A percentile compares a stretch with the other conserved stretches of the same genome.
These are phyloP conservation scores for Diaporthe humulicola DNA, from an alignment of 2,329 filamentous ascomycete genomes.

Conservation along the genomic window DNA sequence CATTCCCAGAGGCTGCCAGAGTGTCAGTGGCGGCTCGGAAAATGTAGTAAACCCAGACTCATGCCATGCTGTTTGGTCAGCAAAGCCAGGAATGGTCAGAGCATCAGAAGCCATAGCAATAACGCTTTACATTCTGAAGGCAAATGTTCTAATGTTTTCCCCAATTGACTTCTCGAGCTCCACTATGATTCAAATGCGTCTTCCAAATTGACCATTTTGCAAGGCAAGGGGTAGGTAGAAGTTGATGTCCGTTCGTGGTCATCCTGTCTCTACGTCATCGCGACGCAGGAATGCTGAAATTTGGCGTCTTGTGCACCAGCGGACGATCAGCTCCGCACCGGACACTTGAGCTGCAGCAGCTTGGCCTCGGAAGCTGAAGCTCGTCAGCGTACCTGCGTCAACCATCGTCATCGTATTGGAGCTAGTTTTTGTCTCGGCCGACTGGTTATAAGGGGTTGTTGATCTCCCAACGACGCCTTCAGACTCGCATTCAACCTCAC, in stretches of 20 bases:
- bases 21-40: too few relatives aligned
- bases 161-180: not conserved
- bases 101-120: too few relatives aligned
- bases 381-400: constrained; percentile 2
- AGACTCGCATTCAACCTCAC: not conserved
- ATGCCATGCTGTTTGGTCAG: too few relatives aligned
- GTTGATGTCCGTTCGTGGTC: not conserved
- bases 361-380: constrained; percentile 1
- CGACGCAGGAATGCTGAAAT: constrained; percentile 14
- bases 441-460: not conserved
- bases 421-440: not conserved
- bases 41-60: too few relatives aligned
- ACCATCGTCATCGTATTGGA: constrained; percentile 6
- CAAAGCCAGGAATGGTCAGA: too few relatives aligned
- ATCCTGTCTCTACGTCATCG: constrained; percentile 16
- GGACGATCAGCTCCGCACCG: not conserved
- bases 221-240: not conserved
- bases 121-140: too few relatives aligned
- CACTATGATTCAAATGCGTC: not conserved
- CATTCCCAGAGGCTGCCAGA: too few relatives aligned
- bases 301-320: not conserved
- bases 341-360: not conserved
- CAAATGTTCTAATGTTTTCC: not conserved
- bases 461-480: not conserved
- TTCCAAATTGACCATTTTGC: not conserved